These are phyloP conservation scores for Chlamydomonas incerta DNA, from an alignment of 139 green algal species.

Conservation along the genomic window DNA sequence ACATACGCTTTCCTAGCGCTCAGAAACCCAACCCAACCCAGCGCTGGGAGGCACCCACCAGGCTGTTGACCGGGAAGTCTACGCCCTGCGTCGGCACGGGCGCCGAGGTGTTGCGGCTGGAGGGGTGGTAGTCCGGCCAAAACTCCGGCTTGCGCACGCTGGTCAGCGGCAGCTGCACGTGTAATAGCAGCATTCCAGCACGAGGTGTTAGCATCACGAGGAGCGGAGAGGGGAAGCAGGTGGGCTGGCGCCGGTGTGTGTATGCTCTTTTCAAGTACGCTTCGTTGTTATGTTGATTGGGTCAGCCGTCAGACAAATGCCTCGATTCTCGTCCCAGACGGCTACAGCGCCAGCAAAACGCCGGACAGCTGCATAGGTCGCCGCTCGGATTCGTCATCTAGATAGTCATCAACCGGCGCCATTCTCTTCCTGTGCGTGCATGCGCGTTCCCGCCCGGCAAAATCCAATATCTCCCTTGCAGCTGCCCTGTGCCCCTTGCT, in stretches of 20 bases:
- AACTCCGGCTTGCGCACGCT: constrained; percentile 73
- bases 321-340: constrained; percentile 56
- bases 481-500: too few relatives aligned
- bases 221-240: not conserved
- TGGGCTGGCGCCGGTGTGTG: too few relatives aligned
- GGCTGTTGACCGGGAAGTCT: constrained; percentile 65
- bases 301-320: constrained; percentile 68
- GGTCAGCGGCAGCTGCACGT: constrained; percentile 66
- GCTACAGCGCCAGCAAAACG: constrained; percentile 51
- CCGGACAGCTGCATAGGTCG: not conserved
- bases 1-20: too few relatives aligned
- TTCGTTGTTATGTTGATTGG: too few relatives aligned
- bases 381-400: constrained; percentile 69
- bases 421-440: too few relatives aligned
- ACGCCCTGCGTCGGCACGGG: constrained; percentile 53
- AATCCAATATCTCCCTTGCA: too few relatives aligned
- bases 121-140: constrained; percentile 81
- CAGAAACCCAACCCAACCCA: too few relatives aligned
- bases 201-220: not conserved
- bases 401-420: constrained; percentile 48
- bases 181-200: not conserved
- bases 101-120: constrained; percentile 33
- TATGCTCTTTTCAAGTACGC: too few relatives aligned
- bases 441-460: too few relatives aligned
- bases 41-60: constrained; percentile 30